Evolutionary conservation across 23 red algal genomes (phyloP).

Genomic region (Gracilaria domingensis): DNA sequence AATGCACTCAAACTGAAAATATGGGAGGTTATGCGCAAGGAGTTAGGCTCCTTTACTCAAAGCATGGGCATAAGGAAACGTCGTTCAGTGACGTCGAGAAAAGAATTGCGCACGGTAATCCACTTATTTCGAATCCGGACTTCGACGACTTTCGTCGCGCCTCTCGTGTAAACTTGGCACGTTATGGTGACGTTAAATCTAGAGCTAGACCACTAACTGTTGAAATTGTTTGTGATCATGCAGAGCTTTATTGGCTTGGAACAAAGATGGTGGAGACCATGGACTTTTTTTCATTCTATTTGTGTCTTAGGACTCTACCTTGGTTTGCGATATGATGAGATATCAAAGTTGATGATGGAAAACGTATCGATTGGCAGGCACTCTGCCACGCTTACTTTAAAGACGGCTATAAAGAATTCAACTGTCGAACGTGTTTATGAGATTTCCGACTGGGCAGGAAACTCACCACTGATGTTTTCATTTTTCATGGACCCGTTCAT

Average conservation of each 20-base stretch:
- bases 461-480: not conserved
- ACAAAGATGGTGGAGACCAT: not conserved
- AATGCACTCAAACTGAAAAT: no score
- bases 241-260: constrained; percentile 24
- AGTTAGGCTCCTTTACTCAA: no score
- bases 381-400: not conserved
- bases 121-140: not conserved
- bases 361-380: not conserved
- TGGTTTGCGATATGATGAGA: constrained; percentile 18
- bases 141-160: not conserved
- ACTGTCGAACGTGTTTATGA: constrained; percentile 10
- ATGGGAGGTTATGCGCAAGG: no score
- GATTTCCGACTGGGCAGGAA: constrained; percentile 4
- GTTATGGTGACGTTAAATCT: not conserved
- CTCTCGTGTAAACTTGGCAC: not conserved
- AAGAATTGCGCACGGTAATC: no score
- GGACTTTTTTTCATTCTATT: constrained; percentile 19
- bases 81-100: no score
- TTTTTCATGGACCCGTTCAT: constrained; percentile 38
- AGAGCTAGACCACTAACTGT: not conserved
- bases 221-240: constrained; percentile 19
- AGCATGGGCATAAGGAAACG: no score
- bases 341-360: not conserved
- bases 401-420: not conserved
- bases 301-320: not conserved